Evolutionary conservation across 2,329 filamentous ascomycete species (phyloP), one percentile per base, ranked within the genome.

Genomic region (Cordyceps militaris): DNA sequence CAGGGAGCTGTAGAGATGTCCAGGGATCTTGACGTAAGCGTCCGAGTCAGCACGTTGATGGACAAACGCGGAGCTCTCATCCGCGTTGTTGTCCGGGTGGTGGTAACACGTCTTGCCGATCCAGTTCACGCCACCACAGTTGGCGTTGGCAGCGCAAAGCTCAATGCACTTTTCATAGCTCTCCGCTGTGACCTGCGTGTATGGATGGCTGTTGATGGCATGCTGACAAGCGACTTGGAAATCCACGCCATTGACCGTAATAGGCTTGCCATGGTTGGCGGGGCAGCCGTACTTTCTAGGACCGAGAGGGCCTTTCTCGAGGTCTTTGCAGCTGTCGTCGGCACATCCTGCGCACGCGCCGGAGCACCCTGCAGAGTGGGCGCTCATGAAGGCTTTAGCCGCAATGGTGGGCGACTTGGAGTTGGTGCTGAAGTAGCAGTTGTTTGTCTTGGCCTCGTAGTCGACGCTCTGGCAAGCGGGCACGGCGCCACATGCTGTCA

Each of bases 391-490:
- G n/a, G 61, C 61, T 3, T 57, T n/a, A 6, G 60, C 60, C 16
- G 55, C 48, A 28, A 62, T 62, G 57, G 42, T 28, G n/a, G 60
- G 58, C 7, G 52, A 38, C 28, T 63, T 50, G 43, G 40, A 14
- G 55, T 57, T 59, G 48, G 43, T 57, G 43, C 59, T 50, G 48
- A 58, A 59, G 55, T 36, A 62, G 40, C 60, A 63, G 13, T 57
- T 54, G 13, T 59, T 43, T 9, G 61, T 63, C 6, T 56, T 51
- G 6, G 57, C 55, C 43, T 63, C 61, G 40, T 61, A 63, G 44
- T 62, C 60, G 13, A 58, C 59, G 34, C 60, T 62, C 50, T 49
- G 59, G 36, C 61, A 63, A 24, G 57, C 60, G 21, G 61, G 61
- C 57, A 61, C 56, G 43, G 44, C 44, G 30, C 28, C 59, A 13